Base-by-base conservation (phyloP, 2,329 filamentous ascomycete species). In the Alternaria consortialis region DNA sequence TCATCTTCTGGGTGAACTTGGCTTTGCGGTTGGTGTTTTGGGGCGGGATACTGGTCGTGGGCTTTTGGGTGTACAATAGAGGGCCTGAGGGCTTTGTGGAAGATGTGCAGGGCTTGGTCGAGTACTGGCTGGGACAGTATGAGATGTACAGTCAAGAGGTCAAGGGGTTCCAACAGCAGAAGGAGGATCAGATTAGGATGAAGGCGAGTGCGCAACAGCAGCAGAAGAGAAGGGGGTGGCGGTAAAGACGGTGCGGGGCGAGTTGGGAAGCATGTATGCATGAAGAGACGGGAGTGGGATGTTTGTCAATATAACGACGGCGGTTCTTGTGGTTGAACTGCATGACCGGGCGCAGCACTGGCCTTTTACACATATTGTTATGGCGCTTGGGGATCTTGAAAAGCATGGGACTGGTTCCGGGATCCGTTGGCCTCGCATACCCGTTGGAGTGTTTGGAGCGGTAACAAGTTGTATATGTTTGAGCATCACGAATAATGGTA, bases 1-100 rank as follows among this genome's bases (percentile, higher is more conserved):
- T 97, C 59, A 81, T 93, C 73, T 96, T 89, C 82, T 93, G 92
- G 88, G 86, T 93, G 53, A 82, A 86, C n/a, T 74, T 97, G 56
- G 83, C 84, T 11, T 77, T 92, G 64, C 81, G 85, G 25, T 67
- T 93, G 42, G 76, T 86, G 2, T 87, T 93, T 65, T 95, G 88
- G 87, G 85, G 84, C 1, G 76, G 81, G 2, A 67, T 94, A 2
- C 80, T 84, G 5, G 82, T 84, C 0, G 42, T 88, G 0, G 83
- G 83, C 0, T 81, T 88, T 17, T 87, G 84, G 84, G 58, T 86
- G 77, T 88, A 89, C 72, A 79, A 72, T 20, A 82, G 92, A 2
- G 89, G 93, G 0, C 75, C 90, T 15, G 86, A 88, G 65, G 87
- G 87, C 59, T 89, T 89, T 65, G 80, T 86, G 13, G 82, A 84